phyloP scores from a whole-genome alignment of 805 yeast species.

The Komagataella pseudopastoris region DNA sequence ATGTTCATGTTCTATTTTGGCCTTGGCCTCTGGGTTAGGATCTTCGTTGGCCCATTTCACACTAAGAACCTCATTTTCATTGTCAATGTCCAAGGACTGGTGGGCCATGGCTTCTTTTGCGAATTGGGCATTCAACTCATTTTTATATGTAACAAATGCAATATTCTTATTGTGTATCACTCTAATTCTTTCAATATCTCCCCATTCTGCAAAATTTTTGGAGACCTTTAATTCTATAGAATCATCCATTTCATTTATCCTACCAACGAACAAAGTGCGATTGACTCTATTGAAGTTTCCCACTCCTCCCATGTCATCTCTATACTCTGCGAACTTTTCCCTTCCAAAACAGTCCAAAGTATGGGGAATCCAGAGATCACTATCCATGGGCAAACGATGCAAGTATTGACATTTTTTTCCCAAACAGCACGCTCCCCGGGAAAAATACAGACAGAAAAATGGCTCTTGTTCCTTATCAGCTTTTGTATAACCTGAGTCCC shows the following conservation, averaged over 20 bases:
- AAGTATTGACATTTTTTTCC: slow-evolving; percentile 67
- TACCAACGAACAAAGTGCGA: slow-evolving; percentile 64
- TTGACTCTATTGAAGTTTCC: slow-evolving; percentile 68
- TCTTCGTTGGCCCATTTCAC: slow-evolving; percentile 88
- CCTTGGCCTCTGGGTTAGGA: slow-evolving; percentile 53
- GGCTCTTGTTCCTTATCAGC: slow-evolving; percentile 36
- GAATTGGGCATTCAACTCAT: slow-evolving; percentile 76
- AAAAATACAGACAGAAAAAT: slow-evolving; percentile 71
- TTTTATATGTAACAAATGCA: slow-evolving; percentile 63
- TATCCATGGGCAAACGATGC: slow-evolving; percentile 59
- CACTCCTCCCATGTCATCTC: slow-evolving; percentile 92
- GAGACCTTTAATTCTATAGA: slow-evolving; percentile 23
- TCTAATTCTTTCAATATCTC: slow-evolving; percentile 55
- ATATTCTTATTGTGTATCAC: slow-evolving; percentile 49
- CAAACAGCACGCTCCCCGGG: slow-evolving; percentile 74
- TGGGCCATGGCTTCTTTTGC: slow-evolving; percentile 91
- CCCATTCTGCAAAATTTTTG: slow-evolving; percentile 58
- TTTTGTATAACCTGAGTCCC: slow-evolving; percentile 65
- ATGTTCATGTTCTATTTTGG: slow-evolving; percentile 4
- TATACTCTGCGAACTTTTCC: slow-evolving; percentile 65
- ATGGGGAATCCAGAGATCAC: slow-evolving; percentile 40
- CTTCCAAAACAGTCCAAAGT: slow-evolving; percentile 88
- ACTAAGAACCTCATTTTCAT: slow-evolving; percentile 50
- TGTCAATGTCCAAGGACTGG: slow-evolving; percentile 40
- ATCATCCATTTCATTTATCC: slow-evolving; percentile 27